Percentiles rank a stretch among this genome's conserved stretches.
Conservation (phyloP, 2,329 filamentous ascomycete genomes). For the Ascocoryne sarcoides region DNA sequence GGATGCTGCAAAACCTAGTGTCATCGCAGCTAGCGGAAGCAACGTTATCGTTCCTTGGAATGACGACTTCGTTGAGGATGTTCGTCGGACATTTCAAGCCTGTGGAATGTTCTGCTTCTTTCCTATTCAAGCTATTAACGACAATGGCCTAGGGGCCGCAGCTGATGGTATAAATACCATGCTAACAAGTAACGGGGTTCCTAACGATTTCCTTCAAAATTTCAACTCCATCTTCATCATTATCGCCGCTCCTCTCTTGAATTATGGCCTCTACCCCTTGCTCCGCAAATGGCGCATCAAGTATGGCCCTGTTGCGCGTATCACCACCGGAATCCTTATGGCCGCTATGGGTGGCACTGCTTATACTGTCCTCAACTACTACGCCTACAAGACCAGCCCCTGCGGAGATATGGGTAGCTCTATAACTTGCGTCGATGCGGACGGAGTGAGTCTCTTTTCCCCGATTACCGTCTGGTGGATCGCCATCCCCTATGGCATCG, state of each 20-base stretch:
- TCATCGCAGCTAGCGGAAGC: conserved; percentile 43
- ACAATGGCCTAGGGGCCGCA: conserved; percentile 39
- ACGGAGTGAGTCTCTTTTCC: conserved; percentile 18
- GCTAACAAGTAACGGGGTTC: conserved; percentile 59
- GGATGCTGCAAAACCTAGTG: conserved; percentile 59
- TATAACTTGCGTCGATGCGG: conserved; percentile 15
- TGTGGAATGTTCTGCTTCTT: conserved; percentile 57
- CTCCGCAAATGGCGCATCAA: conserved; percentile 53
- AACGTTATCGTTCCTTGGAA: conserved; percentile 70
- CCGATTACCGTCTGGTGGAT: conserved; percentile 48
- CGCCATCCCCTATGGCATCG: conserved; percentile 41
- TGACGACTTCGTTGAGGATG: conserved; percentile 73
- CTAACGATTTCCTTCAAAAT: conserved; percentile 71
- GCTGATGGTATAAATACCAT: conserved; percentile 45
- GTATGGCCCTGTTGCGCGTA: conserved; percentile 68
- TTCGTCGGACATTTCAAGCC: conserved; percentile 59
- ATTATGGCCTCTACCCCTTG: conserved; percentile 57
- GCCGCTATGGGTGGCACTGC: conserved; percentile 50
- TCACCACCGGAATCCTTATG: conserved; percentile 60
- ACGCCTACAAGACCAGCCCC: conserved; percentile 52
- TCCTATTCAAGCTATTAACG: conserved; percentile 34
- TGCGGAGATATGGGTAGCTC: conserved; percentile 40
- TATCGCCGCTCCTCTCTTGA: conserved; percentile 63
- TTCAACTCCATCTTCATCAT: conserved; percentile 68
- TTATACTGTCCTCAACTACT: conserved; percentile 48